phyloP scores from a whole-genome alignment of 225 moss, liverwort and hornwort species.

The Ulota crispa region DNA sequence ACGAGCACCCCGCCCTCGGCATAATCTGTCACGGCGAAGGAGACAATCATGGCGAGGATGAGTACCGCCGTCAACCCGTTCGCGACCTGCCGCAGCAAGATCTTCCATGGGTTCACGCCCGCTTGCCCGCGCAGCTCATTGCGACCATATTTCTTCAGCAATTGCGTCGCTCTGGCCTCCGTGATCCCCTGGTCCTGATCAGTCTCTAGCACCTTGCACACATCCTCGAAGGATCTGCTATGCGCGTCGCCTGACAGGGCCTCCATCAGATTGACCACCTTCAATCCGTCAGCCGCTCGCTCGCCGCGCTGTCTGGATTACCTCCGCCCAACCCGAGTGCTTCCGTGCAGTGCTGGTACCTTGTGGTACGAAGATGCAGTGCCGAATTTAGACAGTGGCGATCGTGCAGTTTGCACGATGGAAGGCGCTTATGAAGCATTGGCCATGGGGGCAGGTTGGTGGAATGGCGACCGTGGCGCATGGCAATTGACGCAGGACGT shows the following conservation, averaged over 20 bases:
- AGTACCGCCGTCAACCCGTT: conserved; percentile 48
- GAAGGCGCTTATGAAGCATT: background rate
- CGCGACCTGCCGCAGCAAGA: conserved; percentile 35
- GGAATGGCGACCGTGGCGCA: background rate
- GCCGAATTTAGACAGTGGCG: background rate
- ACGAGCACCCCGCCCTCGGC: conserved; percentile 45
- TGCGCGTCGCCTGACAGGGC: conserved; percentile 11
- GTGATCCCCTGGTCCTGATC: conserved; percentile 25
- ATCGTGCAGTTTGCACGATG: background rate
- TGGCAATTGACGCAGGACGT: background rate
- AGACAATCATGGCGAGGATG: conserved; percentile 39
- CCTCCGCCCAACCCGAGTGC: background rate
- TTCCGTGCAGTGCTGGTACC: background rate
- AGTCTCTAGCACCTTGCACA: conserved; percentile 25
- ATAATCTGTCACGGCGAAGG: conserved; percentile 40
- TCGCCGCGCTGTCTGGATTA: background rate
- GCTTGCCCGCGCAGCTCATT: conserved; percentile 39
- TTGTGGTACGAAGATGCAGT: background rate
- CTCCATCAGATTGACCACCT: conserved; percentile 12
- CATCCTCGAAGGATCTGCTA: conserved; percentile 23
- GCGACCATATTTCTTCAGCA: conserved; percentile 31
- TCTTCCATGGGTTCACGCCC: conserved; percentile 44
- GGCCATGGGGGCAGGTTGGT: background rate
- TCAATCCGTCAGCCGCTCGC: background rate
- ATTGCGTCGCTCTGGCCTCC: conserved; percentile 8